Conservation (phyloP, 1,284 basidiomycete species). For the Cutaneotrichosporon cyanovorans region DNA sequence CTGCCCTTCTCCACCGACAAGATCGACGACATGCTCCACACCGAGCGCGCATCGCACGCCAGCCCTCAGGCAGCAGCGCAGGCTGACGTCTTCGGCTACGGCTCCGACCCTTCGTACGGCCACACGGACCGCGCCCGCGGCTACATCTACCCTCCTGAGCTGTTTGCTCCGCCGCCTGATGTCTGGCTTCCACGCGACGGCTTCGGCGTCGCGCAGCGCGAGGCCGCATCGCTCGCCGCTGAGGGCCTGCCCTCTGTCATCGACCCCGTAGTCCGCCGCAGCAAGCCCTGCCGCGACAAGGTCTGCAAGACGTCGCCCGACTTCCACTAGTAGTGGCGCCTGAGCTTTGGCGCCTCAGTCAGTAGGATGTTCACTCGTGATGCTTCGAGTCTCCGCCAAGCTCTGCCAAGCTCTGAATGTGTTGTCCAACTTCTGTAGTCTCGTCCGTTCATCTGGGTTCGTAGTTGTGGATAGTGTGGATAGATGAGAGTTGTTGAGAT, state of each 20-base stretch:
- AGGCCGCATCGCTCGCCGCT: constrained; percentile 24
- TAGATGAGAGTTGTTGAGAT: too few relatives aligned
- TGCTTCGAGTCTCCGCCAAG: too few relatives aligned
- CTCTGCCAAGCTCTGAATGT: too few relatives aligned
- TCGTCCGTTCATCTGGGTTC: too few relatives aligned
- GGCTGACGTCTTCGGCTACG: constrained; percentile 1
- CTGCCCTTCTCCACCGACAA: constrained; percentile 10
- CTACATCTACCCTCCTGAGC: constrained; percentile 69
- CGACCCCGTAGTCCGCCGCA: constrained; percentile 5
- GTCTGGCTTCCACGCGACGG: constrained; percentile 73
- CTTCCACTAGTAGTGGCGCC: too few relatives aligned
- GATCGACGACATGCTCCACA: constrained; percentile 65
- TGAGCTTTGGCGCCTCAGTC: too few relatives aligned
- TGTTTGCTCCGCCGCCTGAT: constrained; percentile 63
- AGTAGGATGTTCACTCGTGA: too few relatives aligned
- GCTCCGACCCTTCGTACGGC: neutral
- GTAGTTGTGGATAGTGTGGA: too few relatives aligned
- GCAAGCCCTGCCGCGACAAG: too few relatives aligned
- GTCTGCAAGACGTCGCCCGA: too few relatives aligned
- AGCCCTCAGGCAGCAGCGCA: constrained; percentile 9
- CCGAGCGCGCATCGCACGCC: constrained; percentile 52
- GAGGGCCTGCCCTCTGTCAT: constrained; percentile 27
- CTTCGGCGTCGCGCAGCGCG: constrained; percentile 53
- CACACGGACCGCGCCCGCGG: constrained; percentile 40
- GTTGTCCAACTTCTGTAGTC: too few relatives aligned